Evolutionary conservation across 495 filamentous ascomycete genomes (phyloP).

Genomic region (Aspergillus cavernicola): DNA sequence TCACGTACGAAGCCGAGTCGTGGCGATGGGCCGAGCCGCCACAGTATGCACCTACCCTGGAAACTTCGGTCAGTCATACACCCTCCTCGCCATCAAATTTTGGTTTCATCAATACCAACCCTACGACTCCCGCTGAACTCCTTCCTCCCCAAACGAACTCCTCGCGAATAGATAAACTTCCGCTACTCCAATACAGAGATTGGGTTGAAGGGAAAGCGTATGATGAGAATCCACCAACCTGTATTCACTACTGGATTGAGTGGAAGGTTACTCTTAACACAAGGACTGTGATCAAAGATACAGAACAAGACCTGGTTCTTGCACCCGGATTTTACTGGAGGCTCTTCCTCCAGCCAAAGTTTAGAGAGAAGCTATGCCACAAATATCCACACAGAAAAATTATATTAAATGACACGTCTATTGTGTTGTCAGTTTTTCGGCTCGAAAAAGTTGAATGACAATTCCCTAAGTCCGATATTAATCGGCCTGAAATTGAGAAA

Average conservation of each 20-base stretch:
- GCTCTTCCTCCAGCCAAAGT: neutral
- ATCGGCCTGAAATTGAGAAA: slow-evolving; percentile 20
- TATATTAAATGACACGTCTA: neutral
- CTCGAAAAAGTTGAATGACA: neutral
- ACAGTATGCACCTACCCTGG: neutral
- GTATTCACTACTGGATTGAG: slow-evolving; percentile 27
- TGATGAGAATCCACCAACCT: slow-evolving; percentile 28
- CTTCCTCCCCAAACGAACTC: neutral
- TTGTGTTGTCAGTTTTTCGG: neutral
- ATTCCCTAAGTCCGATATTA: slow-evolving; percentile 10
- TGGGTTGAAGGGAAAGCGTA: slow-evolving; percentile 27
- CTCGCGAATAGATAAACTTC: neutral
- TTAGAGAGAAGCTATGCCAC: neutral
- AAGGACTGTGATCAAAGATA: neutral
- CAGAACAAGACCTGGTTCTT: neutral
- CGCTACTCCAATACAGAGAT: neutral
- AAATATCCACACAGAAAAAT: neutral
- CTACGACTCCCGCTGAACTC: neutral
- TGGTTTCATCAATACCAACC: neutral
- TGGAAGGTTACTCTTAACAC: neutral
- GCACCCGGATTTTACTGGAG: neutral
- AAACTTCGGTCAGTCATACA: neutral
- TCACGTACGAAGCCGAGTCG: neutral
- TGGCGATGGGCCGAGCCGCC: neutral
- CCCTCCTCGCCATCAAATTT: neutral